Conservation (phyloP, 148 eudicot species). For the Hydrangea macrophylla region DNA sequence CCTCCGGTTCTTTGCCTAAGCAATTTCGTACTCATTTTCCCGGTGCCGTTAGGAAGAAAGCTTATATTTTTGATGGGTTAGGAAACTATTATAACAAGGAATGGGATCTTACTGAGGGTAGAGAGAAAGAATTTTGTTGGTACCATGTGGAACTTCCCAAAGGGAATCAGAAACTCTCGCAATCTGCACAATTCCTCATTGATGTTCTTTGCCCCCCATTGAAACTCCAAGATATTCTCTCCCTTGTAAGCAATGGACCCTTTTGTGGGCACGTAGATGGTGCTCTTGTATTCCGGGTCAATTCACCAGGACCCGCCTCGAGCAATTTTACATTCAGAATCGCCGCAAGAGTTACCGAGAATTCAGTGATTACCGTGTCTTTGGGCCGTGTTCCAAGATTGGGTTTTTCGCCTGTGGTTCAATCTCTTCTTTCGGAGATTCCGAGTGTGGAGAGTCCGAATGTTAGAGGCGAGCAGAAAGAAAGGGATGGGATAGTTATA, state of each 20-base stretch:
- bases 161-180: conserved; percentile 69
- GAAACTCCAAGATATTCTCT: conserved; percentile 91
- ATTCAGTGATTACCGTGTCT: conserved; percentile 87
- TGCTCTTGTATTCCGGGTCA: conserved; percentile 83
- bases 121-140: conserved; percentile 90
- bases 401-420: conserved; percentile 72
- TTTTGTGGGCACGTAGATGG: conserved; percentile 92
- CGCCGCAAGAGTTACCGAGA: conserved; percentile 86
- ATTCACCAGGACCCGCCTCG: conserved; percentile 83
- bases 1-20: conserved; percentile 21
- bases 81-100: conserved; percentile 85
- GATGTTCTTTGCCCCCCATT: conserved; percentile 87
- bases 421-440: conserved; percentile 76
- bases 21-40: conserved; percentile 35
- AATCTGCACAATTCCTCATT: conserved; percentile 79
- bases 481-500: conserved; percentile 58
- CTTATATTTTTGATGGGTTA: conserved; percentile 89
- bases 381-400: conserved; percentile 85
- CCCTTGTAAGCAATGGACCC: conserved; percentile 86
- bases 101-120: conserved; percentile 80
- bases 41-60: conserved; percentile 59
- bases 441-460: conserved; percentile 75
- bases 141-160: conserved; percentile 90
- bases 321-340: conserved; percentile 78
- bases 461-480: conserved; percentile 36